phyloP scores from a whole-genome alignment of 257 asterid genomes.

The Capsicum baccatum region DNA sequence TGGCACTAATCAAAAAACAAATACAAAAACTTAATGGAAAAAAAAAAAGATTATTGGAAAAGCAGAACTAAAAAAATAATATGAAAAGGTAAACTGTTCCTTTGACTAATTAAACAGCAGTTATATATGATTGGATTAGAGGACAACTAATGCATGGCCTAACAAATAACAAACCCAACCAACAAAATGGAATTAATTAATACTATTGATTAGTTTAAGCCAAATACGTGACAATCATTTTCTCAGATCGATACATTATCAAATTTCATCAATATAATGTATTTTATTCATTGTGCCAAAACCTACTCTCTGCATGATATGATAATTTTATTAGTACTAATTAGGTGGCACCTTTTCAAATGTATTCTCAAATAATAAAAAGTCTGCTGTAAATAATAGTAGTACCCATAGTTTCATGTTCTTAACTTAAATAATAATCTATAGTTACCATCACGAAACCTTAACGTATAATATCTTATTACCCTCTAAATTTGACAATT shows the following conservation, averaged over 20 bases:
- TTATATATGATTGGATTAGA: constrained; percentile 16
- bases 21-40: not conserved
- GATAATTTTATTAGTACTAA: not conserved
- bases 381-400: not conserved
- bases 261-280: not conserved
- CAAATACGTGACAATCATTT: constrained; percentile 39
- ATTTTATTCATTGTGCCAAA: constrained; percentile 13
- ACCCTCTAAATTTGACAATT: not conserved
- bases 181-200: constrained; percentile 5
- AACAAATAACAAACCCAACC: constrained; percentile 28
- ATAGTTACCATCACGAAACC: too few relatives aligned
- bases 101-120: not conserved
- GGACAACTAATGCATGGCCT: constrained; percentile 24
- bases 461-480: too few relatives aligned
- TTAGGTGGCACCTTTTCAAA: constrained; percentile 17
- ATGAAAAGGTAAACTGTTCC: not conserved
- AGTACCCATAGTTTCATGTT: not conserved
- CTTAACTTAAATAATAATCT: too few relatives aligned
- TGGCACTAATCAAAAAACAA: not conserved
- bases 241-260: not conserved
- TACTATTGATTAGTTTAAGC: not conserved
- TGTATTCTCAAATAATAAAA: constrained; percentile 3
- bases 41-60: not conserved
- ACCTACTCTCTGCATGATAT: constrained; percentile 34
- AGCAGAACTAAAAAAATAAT: not conserved